phyloP scores from a whole-genome alignment of 1,284 basidiomycete species.

The Cystobasidium slooffiae region DNA sequence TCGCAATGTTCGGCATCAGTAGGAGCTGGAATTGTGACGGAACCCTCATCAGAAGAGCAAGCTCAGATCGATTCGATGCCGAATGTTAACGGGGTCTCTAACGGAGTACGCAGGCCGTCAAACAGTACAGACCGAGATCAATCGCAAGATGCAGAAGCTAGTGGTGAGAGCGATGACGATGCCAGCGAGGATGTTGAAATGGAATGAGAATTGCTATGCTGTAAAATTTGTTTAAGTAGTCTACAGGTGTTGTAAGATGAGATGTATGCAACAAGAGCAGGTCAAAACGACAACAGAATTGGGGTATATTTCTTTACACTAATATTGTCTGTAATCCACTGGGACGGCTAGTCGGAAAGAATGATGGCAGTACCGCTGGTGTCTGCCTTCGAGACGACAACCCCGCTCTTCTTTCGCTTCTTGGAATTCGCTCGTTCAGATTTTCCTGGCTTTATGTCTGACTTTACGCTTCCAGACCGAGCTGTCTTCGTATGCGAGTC shows the following conservation, averaged over 20 bases:
- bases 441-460: too few species aligned
- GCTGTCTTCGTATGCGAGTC: too few species aligned
- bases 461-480: too few species aligned
- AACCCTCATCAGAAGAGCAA: conserved; percentile 21
- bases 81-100: conserved; percentile 3
- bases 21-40: conserved; percentile 30
- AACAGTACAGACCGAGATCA: conserved; percentile 18
- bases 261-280: background rate
- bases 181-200: conserved; percentile 40
- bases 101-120: conserved; percentile 5
- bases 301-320: too few species aligned
- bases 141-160: conserved; percentile 26
- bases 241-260: conserved; percentile 2
- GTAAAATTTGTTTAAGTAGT: background rate
- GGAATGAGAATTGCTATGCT: conserved; percentile 23
- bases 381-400: too few species aligned
- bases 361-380: too few species aligned
- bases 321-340: too few species aligned
- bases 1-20: conserved; percentile 36
- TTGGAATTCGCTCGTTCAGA: too few species aligned
- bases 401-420: too few species aligned
- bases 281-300: background rate
- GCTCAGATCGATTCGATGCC: conserved; percentile 7
- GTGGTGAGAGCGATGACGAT: conserved; percentile 39
- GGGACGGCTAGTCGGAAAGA: too few species aligned